These are phyloP conservation scores for Trichoderma koningiopsis DNA, from an alignment of 2,329 filamentous ascomycete species.

Conservation along the genomic window DNA sequence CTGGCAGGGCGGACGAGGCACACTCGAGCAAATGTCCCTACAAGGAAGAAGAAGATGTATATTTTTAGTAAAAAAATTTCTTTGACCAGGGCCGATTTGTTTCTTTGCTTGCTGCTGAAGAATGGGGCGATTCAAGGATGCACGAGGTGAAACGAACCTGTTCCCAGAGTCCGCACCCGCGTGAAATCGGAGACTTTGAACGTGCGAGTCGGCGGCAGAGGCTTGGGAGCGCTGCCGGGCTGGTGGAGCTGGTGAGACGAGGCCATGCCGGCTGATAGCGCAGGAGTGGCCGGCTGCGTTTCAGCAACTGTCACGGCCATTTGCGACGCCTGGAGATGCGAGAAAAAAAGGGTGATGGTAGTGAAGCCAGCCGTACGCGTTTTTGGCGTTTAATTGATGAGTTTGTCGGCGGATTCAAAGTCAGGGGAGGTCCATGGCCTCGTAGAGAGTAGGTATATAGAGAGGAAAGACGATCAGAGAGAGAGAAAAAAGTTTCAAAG, in stretches of 20 bases:
- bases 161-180: slow-evolving; percentile 74
- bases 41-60: not conserved
- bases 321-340: not conserved
- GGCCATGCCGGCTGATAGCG: slow-evolving; percentile 22
- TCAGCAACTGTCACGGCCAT: slow-evolving; percentile 32
- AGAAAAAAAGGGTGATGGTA: not conserved
- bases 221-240: slow-evolving; percentile 21
- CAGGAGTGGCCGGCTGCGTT: slow-evolving; percentile 19
- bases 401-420: not conserved
- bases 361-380: not conserved
- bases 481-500: not conserved
- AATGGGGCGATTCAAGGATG: slow-evolving; percentile 1
- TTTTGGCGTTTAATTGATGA: not conserved
- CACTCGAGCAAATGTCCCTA: slow-evolving; percentile 79
- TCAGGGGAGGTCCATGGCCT: slow-evolving; percentile 25
- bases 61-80: not conserved
- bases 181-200: slow-evolving; percentile 61
- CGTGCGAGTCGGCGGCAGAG: slow-evolving; percentile 35
- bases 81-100: not conserved
- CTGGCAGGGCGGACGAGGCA: slow-evolving; percentile 71
- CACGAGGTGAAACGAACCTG: slow-evolving; percentile 53
- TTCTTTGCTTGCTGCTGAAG: slow-evolving; percentile 9
- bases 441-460: not conserved
- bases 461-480: not conserved
- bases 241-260: slow-evolving; percentile 21